Evolutionary conservation across 2,329 filamentous ascomycete genomes (phyloP), one percentile per base, ranked within the genome.

Genomic region (Trichoderma sp.): DNA sequence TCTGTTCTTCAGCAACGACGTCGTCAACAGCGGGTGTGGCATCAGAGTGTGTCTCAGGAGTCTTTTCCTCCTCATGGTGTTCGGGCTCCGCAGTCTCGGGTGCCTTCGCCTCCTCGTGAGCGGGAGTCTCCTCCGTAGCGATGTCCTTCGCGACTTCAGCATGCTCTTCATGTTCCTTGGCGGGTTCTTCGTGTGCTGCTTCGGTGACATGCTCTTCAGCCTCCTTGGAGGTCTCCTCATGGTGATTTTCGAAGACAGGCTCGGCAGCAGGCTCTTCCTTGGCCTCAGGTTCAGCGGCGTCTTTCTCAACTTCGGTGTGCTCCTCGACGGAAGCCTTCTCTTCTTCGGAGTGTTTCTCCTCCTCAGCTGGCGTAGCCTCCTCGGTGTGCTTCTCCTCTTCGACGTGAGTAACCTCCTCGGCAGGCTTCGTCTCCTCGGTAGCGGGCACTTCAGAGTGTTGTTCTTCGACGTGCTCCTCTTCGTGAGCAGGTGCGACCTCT

Each of bases 201-300:
- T 43, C 60, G 36, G 71, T 51, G 18, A 62, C 26, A 60, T 26
- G 47, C 51, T 71, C 71, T 34, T 70, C 73, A 34, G 34, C 36
- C 65, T 71, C 24, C 57, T 72, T 56, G 43, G 74, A 62, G 56
- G 61, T n/a, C 57, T 68, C 71, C 26, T 64, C 71, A 39, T 39
- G 39, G 15, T 67, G 11, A 26, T 47, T 62, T 4, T 64, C 69
- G 8, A 67, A 14, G 14, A 53, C 66, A 57, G 70, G 56, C 30
- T 73, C 70, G 11, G 58, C 69, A 26, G n/a, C 57, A 6, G 63
- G 26, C 36, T 71, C 72, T 39, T 71, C 71, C 30, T 72, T 61
- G 18, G 58, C 53, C 21, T 73, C 71, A n/a, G 60, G 24, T 56
- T 72, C 36, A 34, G 53, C 39, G 36, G 18, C n/a, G 26, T 69